Conservation (phyloP, 306 rosid genomes). For the Biancaea sappan region DNA sequence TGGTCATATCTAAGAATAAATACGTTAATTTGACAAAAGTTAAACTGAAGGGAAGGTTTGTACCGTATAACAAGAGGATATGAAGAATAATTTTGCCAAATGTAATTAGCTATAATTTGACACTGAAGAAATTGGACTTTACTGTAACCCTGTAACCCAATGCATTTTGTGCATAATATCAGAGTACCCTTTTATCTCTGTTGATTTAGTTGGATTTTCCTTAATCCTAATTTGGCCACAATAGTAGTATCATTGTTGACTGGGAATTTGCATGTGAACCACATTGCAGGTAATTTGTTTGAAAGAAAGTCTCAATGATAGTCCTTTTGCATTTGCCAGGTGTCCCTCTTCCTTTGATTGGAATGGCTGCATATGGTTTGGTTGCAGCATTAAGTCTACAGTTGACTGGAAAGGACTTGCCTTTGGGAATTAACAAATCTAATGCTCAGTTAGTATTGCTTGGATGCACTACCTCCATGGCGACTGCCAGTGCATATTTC, state of each 20-base stretch:
- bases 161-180: neutral
- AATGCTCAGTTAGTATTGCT: slow-evolving; percentile 60
- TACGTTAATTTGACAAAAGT: no score
- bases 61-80: no score
- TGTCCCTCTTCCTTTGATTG: slow-evolving; percentile 82
- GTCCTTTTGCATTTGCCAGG: slow-evolving; percentile 56
- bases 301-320: slow-evolving; percentile 45
- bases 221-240: neutral
- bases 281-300: slow-evolving; percentile 42
- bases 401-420: slow-evolving; percentile 50
- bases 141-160: neutral
- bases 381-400: slow-evolving; percentile 64
- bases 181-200: neutral
- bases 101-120: no score
- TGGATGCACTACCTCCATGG: slow-evolving; percentile 80
- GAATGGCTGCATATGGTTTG: slow-evolving; percentile 74
- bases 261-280: slow-evolving; percentile 17
- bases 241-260: neutral
- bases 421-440: slow-evolving; percentile 59
- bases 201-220: neutral
- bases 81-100: no score
- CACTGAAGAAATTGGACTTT: neutral
- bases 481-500: slow-evolving; percentile 81
- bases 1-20: no score
- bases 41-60: no score